phyloP scores from a whole-genome alignment of 768 basidiomycete genomes.

The Suillus brevipes region DNA sequence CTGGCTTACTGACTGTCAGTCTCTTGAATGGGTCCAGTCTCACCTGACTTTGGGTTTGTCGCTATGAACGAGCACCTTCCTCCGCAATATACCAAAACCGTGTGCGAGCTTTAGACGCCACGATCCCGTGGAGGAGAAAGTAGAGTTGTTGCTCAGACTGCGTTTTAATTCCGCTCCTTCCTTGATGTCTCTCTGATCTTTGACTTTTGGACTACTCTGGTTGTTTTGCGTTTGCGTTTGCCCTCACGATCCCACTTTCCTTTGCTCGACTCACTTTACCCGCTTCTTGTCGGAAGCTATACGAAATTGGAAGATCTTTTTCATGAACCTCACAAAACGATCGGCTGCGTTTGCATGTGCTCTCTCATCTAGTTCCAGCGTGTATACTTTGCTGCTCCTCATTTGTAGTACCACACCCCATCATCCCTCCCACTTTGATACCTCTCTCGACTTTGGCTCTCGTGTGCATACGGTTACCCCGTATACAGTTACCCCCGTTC shows the following conservation, averaged over 20 bases:
- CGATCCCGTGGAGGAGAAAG: slow-evolving; percentile 25
- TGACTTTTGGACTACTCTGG: slow-evolving; percentile 30
- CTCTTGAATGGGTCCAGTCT: slow-evolving; percentile 53
- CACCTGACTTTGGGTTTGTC: slow-evolving; percentile 85
- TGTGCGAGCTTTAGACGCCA: slow-evolving; percentile 48
- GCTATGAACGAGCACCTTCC: slow-evolving; percentile 77
- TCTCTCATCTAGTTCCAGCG: slow-evolving; percentile 35
- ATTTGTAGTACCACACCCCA: slow-evolving; percentile 38
- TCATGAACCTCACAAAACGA: slow-evolving; percentile 35
- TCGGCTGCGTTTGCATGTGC: slow-evolving; percentile 37
- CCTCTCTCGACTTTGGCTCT: slow-evolving; percentile 23
- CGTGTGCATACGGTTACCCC: slow-evolving; percentile 39
- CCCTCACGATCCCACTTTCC: slow-evolving; percentile 35
- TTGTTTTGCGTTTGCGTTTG: slow-evolving; percentile 25
- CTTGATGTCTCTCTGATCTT: slow-evolving; percentile 19
- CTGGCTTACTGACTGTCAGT: slow-evolving; percentile 50
- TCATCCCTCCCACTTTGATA: slow-evolving; percentile 35
- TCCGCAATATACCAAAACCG: slow-evolving; percentile 59
- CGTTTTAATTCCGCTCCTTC: slow-evolving; percentile 28
- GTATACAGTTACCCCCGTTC: slow-evolving; percentile 36
- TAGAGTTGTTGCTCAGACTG: slow-evolving; percentile 32
- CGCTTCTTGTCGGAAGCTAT: slow-evolving; percentile 31
- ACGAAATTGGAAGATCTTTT: slow-evolving; percentile 38
- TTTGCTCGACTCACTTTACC: slow-evolving; percentile 22
- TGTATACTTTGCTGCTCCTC: slow-evolving; percentile 37